Evolutionary conservation across 83 land plant genomes (phyloP).

Genomic region (Picea engelmannii): DNA sequence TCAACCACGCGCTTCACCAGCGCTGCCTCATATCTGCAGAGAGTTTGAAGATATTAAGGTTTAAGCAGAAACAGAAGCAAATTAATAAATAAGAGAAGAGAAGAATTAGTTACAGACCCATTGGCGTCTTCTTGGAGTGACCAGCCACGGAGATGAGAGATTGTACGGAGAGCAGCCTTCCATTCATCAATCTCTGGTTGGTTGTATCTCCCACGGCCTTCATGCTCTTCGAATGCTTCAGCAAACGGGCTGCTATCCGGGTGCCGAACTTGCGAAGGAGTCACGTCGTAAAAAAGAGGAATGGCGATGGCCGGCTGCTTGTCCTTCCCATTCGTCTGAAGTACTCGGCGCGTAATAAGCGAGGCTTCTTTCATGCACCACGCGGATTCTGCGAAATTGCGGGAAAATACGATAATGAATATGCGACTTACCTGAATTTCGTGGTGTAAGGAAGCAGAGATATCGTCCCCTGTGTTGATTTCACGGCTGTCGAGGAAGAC

Average conservation of each 20-base stretch:
- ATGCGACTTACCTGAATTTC: too few species aligned
- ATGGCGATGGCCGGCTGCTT: not conserved
- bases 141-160: too few species aligned
- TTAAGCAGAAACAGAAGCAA: not conserved
- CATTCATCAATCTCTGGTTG: not conserved
- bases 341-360: too few species aligned
- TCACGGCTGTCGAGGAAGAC: too few species aligned
- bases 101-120: too few species aligned
- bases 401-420: too few species aligned
- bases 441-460: too few species aligned
- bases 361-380: too few species aligned
- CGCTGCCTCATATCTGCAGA: not conserved
- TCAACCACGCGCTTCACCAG: too few species aligned
- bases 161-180: not conserved
- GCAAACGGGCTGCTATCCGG: not conserved
- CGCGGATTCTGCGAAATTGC: too few species aligned
- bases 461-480: too few species aligned
- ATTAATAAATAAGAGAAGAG: not conserved
- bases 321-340: not conserved
- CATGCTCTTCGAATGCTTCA: not conserved
- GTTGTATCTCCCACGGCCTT: not conserved
- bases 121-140: too few species aligned
- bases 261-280: not conserved
- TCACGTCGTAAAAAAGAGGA: conserved; percentile 5
- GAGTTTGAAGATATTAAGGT: not conserved